Base-by-base conservation (phyloP, 306 rosid species). In the Begonia loranthoides region DNA sequence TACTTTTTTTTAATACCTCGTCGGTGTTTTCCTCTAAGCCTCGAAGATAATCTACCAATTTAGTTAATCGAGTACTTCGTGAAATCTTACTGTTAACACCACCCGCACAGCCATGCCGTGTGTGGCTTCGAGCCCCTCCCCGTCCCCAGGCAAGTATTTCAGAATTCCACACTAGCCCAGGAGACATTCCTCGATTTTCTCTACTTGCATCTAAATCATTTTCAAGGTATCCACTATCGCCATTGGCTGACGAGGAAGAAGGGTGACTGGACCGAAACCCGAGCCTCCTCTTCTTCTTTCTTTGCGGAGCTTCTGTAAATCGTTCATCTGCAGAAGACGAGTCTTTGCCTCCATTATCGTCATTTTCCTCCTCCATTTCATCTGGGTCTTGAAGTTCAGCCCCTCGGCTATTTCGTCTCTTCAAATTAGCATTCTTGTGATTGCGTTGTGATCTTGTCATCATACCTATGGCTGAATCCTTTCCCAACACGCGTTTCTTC, bases 111-210 rank as follows among this genome's bases (percentile, higher is more conserved):
- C 96, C 94, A 72, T 88, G 73, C 33, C 96, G 70, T 6, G 94
- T 79, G 68, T 81, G 66, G 55, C 95, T 88, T 51, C 97, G 80
- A 61, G 77, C 78, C 52, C 97, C 93, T 55, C 93, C 97, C 55
- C 93, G 65, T 56, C 97, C 97, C 97, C 97, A 88, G 41, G 89
- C 82, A 61, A 81, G 93, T 66, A 72, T 81, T 60, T 79, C 79
- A 56, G 84, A 75, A 69, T 74, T 87, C 66, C 79, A 59, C 53
- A 69, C 70, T 58, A 66, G 81, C 60, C 94, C 81, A 52, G 87
- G 72, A 61, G 80, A 78, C 60, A 69, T 68, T 66, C 86, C 85
- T 33, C 60, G 73, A 53, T 54, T 76, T 58, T 81, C 93, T 72
- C 77, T 79, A 54, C 67, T 74, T 62, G 61, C 60, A 63, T 87